Conservation (phyloP, 176 grass and related monocot species). For the Carex littledalei region DNA sequence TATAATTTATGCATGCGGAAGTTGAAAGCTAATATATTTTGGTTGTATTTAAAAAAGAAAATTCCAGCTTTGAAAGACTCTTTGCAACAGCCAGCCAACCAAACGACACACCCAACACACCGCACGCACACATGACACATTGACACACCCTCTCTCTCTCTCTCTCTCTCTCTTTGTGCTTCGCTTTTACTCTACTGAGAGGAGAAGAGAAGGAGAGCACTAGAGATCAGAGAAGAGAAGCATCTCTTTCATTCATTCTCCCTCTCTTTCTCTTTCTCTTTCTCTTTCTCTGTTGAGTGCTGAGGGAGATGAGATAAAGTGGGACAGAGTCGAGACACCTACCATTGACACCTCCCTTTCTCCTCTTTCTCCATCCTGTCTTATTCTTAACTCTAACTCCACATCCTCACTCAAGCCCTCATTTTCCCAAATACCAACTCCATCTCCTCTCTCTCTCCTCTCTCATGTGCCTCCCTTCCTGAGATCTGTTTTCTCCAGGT, state of each 20-base stretch:
- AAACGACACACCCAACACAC: background rate
- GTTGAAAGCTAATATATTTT: background rate
- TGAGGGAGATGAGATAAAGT: background rate
- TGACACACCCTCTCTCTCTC: too few relatives aligned
- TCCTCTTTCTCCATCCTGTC: background rate
- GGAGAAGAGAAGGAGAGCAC: too few relatives aligned
- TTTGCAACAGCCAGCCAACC: background rate
- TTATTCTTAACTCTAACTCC: background rate
- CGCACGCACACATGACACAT: too few relatives aligned
- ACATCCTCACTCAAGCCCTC: background rate
- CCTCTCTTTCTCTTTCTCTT: background rate
- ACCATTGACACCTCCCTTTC: constrained; percentile 11
- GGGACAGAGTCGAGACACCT: background rate
- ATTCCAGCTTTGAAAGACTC: background rate
- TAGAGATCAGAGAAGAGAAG: background rate
- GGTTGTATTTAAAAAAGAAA: background rate
- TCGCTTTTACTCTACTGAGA: background rate
- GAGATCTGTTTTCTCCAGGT: background rate
- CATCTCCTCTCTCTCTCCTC: background rate
- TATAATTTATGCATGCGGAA: background rate
- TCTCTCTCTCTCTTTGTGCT: background rate
- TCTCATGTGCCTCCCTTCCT: background rate
- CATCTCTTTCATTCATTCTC: background rate
- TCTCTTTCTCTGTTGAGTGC: background rate
- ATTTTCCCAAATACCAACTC: background rate